A percentile compares a stretch with the other conserved stretches of the same genome.
These are phyloP conservation scores for Jackrogersella minutella DNA, from an alignment of 495 filamentous ascomycete genomes.

Conservation along the genomic window DNA sequence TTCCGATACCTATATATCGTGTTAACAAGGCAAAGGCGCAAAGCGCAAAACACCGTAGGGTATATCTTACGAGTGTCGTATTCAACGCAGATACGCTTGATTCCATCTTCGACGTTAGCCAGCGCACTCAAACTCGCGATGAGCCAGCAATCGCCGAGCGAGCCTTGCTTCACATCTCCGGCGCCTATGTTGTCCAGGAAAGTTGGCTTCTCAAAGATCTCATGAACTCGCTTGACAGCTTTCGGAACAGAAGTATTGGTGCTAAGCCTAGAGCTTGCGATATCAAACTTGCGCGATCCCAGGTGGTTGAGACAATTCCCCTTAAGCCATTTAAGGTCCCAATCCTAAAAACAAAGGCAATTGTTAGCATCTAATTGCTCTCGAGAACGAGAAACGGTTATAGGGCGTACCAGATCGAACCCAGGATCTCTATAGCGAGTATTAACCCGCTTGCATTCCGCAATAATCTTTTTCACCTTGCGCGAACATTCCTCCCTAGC, in stretches of 20 bases:
- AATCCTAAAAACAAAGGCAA: slow-evolving; percentile 48
- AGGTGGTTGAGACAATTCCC: slow-evolving; percentile 58
- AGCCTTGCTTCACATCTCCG: slow-evolving; percentile 81
- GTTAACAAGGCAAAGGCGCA: slow-evolving; percentile 1
- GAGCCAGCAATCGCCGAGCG: slow-evolving; percentile 92
- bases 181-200: slow-evolving; percentile 81
- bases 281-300: slow-evolving; percentile 54
- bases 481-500: slow-evolving; percentile 74
- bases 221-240: slow-evolving; percentile 76
- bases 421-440: slow-evolving; percentile 89
- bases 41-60: not conserved
- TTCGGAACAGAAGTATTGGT: slow-evolving; percentile 59
- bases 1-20: slow-evolving; percentile 67
- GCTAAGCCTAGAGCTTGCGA: slow-evolving; percentile 48
- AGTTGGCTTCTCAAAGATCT: slow-evolving; percentile 87
- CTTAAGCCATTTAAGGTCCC: slow-evolving; percentile 59
- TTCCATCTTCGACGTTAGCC: slow-evolving; percentile 76
- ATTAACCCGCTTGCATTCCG: slow-evolving; percentile 84
- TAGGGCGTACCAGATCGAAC: slow-evolving; percentile 75
- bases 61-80: slow-evolving; percentile 61
- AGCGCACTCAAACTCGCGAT: slow-evolving; percentile 87
- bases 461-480: slow-evolving; percentile 86
- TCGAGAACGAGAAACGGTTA: slow-evolving; percentile 36
- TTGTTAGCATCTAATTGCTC: slow-evolving; percentile 40
- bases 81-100: slow-evolving; percentile 84